Evolutionary conservation across 2,329 filamentous ascomycete species (phyloP), one percentile per base, ranked within the genome.

Genomic region (Ophiognomonia clavigignenti-juglandacearum): DNA sequence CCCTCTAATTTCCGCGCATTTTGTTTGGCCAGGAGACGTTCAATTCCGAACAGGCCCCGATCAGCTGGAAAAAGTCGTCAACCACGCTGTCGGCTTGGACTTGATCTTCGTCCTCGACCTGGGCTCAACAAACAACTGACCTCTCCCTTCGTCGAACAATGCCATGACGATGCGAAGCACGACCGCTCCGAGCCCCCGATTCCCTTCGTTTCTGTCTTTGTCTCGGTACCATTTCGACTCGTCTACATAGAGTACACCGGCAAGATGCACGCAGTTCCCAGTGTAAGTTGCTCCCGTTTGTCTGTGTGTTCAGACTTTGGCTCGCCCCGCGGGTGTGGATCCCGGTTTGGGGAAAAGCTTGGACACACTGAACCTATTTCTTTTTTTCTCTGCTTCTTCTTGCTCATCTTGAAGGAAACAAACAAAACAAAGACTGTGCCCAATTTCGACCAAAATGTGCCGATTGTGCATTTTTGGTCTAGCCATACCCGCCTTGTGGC

Each of bases 221-320:
- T 54, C 55, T 56, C 53, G 47, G 53, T 34, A 50, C 57, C 61
- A 61, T 60, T 54, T 56, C 56, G 57, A 53, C 56, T 57, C 57
- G 55, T 57, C 53, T 51, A 56, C 52, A 57, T 61, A 59, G 56
- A 53, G 53, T 49, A 47, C 58, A 51, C 59, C 56, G 56, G 51
- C 57, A 65, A 53, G 48, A 68, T 68, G 65, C 64, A 66, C 56
- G 61, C 64, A 43, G 65, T 68, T 55, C 64, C 65, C 44, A 73
- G 69, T 67, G 71, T 73, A 71, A 72, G 71, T 72, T 29, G 9
- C 26, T 26, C 9, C 13, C n/a, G 39, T 14, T 6, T 24, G 32
- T 39, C 5, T 34, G 4, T 18, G n/a, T 34, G 31, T 34, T n/a
- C 16, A 34, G 27, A 43, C 18, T 29, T 32, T 20, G 7, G 24